Evolutionary conservation across 179 eudicot species (phyloP), one percentile per base, ranked within the genome.

Genomic region (Silene noctiflora): DNA sequence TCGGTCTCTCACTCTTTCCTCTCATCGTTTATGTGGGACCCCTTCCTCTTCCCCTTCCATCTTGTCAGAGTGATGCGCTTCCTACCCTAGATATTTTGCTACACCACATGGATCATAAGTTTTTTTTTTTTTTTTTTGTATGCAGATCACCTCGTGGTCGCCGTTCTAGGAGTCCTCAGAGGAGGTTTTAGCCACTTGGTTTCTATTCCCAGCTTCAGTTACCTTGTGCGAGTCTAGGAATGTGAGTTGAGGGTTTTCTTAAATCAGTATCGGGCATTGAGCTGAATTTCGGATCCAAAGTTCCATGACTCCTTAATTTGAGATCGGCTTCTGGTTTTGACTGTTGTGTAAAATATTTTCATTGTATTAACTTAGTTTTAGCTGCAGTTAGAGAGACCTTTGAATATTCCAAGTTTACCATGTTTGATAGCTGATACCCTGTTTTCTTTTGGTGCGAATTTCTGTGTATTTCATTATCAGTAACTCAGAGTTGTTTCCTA

Each of bases 131-230:
- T 16, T 69, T 73, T 70, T 71, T 70, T 71, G 39, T 19, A 21
- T 78, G 81, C 89, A 91, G 96, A 77, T 89, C 91, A 71, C 93
- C 96, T 44, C 89, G 86, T 1, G 89, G 89, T 0, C 90, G 69
- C 69, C 90, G 89, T 44, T 91, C 94, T 24, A 89, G 91, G 83
- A 91, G 96, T 81, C 96, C 94, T 25, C 79, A 90, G 84, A 84
- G 91, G 81, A 88, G 94, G 86, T 85, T 71, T 78, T 82, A 62
- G 78, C 58, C 46, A 51, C 16, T 44, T 68, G 62, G 71, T 35
- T 82, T 79, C 39, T 17, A n/a, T 4, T 65, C 69, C 76, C 71
- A 74, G 69, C 21, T 81, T 78, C 69, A 53, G 29, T 76, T 72
- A 58, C 77, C 64, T 64, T 67, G 14, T 48, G 71, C 10, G 68